phyloP scores from a whole-genome alignment of 345 rosid genomes.

The Eucalyptus microcorys region DNA sequence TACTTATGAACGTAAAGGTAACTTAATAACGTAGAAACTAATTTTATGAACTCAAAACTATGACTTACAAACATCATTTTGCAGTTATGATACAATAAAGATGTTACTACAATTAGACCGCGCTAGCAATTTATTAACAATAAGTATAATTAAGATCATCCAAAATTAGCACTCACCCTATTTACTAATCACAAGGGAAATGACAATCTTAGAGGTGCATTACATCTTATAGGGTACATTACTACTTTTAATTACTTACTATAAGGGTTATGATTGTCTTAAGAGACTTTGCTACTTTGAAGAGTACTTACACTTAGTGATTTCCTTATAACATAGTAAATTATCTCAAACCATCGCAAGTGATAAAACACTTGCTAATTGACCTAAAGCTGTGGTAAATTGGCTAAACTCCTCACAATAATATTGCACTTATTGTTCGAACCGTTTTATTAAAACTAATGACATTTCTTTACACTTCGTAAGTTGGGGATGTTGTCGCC shows the following conservation, averaged over 20 bases:
- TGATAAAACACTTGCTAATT: not conserved
- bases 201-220: not conserved
- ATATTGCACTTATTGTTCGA: not conserved
- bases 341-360: not conserved
- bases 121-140: not conserved
- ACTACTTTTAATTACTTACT: not conserved
- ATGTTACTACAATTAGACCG: not conserved
- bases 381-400: not conserved
- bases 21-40: no score
- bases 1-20: no score
- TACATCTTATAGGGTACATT: not conserved
- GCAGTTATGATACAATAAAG: not conserved
- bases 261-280: no score
- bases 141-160: no score
- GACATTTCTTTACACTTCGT: no score
- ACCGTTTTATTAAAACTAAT: no score
- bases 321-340: no score
- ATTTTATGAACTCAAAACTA: not conserved
- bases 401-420: not conserved
- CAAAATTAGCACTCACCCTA: not conserved
- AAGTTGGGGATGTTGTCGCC: no score
- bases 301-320: no score
- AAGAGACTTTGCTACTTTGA: no score
- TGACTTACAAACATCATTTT: not conserved
- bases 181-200: not conserved